These are phyloP conservation scores for Xeromyces bisporus DNA, from an alignment of 495 filamentous ascomycete species.

Conservation along the genomic window DNA sequence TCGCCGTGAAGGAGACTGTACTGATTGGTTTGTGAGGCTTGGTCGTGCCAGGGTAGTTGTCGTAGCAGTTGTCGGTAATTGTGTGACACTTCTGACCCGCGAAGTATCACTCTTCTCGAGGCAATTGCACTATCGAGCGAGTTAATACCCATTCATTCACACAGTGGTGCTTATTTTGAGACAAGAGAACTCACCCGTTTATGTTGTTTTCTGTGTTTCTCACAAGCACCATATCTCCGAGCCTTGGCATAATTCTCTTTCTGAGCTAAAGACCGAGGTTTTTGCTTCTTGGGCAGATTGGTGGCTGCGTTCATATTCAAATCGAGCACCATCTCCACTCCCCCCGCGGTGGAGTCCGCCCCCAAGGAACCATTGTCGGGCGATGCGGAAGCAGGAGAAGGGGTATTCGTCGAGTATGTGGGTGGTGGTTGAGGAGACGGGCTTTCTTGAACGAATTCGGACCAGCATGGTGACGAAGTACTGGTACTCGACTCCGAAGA, in stretches of 20 bases:
- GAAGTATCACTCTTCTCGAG: constrained; percentile 25
- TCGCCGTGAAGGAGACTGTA: neutral
- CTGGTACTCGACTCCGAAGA: constrained; percentile 18
- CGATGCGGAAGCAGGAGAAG: constrained; percentile 6
- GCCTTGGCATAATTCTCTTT: constrained; percentile 34
- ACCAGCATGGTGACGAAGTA: constrained; percentile 24
- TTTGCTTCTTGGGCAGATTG: constrained; percentile 30
- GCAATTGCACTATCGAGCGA: constrained; percentile 26
- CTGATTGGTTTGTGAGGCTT: neutral
- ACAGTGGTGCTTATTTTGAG: no score
- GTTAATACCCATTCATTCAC: no score
- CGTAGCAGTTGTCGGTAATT: constrained; percentile 1
- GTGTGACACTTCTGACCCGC: no score
- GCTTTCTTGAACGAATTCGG: constrained; percentile 16
- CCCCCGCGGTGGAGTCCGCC: constrained; percentile 4
- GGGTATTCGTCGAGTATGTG: constrained; percentile 7
- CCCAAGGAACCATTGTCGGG: constrained; percentile 9
- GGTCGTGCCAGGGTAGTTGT: neutral
- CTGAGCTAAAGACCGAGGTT: constrained; percentile 27
- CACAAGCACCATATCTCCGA: constrained; percentile 28
- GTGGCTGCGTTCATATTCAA: constrained; percentile 30
- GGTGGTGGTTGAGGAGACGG: constrained; percentile 9
- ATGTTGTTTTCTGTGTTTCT: constrained; percentile 33
- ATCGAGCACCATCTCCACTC: constrained; percentile 28
- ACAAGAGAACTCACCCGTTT: constrained; percentile 22